phyloP scores from a whole-genome alignment of 2,329 filamentous ascomycete genomes.

The Ascosphaera aggregata region DNA sequence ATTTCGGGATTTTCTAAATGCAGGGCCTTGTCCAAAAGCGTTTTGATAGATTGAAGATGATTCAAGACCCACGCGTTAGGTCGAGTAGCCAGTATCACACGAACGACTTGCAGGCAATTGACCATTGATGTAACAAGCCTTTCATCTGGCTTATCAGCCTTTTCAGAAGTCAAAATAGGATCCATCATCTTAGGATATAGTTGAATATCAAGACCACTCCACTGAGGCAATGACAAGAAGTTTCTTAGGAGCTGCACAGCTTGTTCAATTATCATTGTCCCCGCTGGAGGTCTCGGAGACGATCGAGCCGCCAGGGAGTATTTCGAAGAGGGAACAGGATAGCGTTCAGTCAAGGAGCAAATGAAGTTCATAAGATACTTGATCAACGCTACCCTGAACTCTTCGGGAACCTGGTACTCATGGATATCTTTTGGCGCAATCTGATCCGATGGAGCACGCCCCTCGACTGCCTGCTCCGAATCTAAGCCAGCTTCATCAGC shows the following conservation, averaged over 20 bases:
- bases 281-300: not conserved
- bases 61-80: conserved; percentile 74
- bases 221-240: conserved; percentile 65
- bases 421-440: conserved; percentile 6
- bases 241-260: conserved; percentile 62
- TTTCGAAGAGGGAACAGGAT: conserved; percentile 48
- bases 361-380: conserved; percentile 96
- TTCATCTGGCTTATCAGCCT: conserved; percentile 58
- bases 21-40: conserved; percentile 69
- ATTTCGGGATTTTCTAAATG: conserved; percentile 78
- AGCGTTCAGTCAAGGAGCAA: conserved; percentile 68
- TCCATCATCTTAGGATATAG: conserved; percentile 80
- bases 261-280: conserved; percentile 46
- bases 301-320: conserved; percentile 1
- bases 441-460: not conserved
- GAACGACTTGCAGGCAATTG: conserved; percentile 80
- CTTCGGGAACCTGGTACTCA: conserved; percentile 44
- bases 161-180: conserved; percentile 61
- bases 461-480: not conserved
- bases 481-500: conserved; percentile 34
- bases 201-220: conserved; percentile 81
- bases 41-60: conserved; percentile 57
- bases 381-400: conserved; percentile 55
- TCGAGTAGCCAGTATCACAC: conserved; percentile 72
- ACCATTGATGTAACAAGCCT: conserved; percentile 73